Evolutionary conservation across 2,329 filamentous ascomycete genomes (phyloP).

Genomic region (Penicillium sp.): DNA sequence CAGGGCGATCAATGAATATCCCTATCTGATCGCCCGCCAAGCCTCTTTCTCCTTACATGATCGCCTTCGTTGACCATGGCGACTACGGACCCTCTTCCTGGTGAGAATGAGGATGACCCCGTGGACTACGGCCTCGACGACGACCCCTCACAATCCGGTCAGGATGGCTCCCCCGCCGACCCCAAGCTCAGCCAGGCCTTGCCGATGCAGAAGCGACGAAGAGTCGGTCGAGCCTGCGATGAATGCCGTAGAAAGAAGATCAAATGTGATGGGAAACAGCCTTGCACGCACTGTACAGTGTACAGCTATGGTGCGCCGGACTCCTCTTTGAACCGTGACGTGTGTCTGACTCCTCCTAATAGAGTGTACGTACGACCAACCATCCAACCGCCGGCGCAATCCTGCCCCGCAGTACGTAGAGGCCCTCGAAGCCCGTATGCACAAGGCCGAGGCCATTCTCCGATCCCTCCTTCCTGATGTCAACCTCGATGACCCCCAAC

Average conservation of each 20-base stretch:
- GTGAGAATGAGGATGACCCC: constrained; percentile 31
- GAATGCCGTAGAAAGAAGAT: constrained; percentile 84
- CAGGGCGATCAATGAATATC: constrained; percentile 16
- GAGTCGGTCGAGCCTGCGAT: constrained; percentile 78
- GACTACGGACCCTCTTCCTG: constrained; percentile 25
- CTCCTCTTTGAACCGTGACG: background rate
- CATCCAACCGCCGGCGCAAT: constrained; percentile 85
- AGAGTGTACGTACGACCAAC: constrained; percentile 96
- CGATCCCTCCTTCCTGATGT: constrained; percentile 78
- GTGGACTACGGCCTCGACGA: constrained; percentile 13
- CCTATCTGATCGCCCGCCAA: constrained; percentile 20
- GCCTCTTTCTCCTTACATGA: constrained; percentile 23
- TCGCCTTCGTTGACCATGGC: constrained; percentile 26
- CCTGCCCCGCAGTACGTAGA: constrained; percentile 92
- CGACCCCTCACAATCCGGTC: constrained; percentile 21
- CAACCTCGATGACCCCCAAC: constrained; percentile 77
- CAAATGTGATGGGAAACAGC: constrained; percentile 82
- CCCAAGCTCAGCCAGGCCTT: constrained; percentile 29
- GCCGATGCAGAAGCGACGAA: constrained; percentile 71
- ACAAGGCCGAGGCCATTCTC: constrained; percentile 77
- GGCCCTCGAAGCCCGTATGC: constrained; percentile 76
- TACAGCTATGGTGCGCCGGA: constrained; percentile 84
- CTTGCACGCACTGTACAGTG: constrained; percentile 92
- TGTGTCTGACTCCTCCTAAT: constrained; percentile 14
- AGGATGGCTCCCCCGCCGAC: constrained; percentile 26